Evolutionary conservation across 2,329 filamentous ascomycete genomes (phyloP), one percentile per base, ranked within the genome.

Genomic region (Pochonia chlamydosporia): DNA sequence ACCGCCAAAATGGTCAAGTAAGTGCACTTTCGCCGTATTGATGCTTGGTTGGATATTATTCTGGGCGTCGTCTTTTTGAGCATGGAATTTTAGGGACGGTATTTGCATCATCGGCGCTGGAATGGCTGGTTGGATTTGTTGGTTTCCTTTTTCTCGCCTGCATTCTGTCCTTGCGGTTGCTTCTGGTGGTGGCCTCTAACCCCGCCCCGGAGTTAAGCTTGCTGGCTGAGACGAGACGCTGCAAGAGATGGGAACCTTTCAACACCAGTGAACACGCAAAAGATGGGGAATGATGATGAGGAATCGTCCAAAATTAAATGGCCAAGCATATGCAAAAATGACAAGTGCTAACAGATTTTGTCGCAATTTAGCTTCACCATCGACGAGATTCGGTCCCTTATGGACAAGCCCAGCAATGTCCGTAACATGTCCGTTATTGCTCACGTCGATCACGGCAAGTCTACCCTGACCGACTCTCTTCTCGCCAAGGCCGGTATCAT

Each of bases 371-470:
- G 91, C 85, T 97, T 97, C 85, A 97, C 93, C 69, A 85, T 96
- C 77, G 92, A 97, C 72, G 91, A 89, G 83, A 87, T 90, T 73
- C 84, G 85, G 73, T 61, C 54, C 64, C 65, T 87, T 70, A 88
- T 87, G 86, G 85, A 89, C 82, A 84, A 85, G 76, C 84, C 87
- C 62, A 78, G 71, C 69, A 85, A 85, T 72, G 81, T 85, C 71
- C 79, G 81, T 75, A 97, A 97, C 85, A 97, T 96, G 92, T 96
- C 90, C 79, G 93, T 99, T 74, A 97, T 97, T 89, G 93, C 93
- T 74, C 93, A 99, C 81, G 91, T 99, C 85, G 93, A 99, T 77
- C 93, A 99, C 84, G 93, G 93, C 81, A 99, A 99, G 79, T 99
- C 93, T 64, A 99, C 93, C 71, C 84, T 99, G 66, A 96, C 92